These are phyloP conservation scores for Zelonia costaricensis DNA, from an alignment of 208 protist genomes.

Conservation along the genomic window DNA sequence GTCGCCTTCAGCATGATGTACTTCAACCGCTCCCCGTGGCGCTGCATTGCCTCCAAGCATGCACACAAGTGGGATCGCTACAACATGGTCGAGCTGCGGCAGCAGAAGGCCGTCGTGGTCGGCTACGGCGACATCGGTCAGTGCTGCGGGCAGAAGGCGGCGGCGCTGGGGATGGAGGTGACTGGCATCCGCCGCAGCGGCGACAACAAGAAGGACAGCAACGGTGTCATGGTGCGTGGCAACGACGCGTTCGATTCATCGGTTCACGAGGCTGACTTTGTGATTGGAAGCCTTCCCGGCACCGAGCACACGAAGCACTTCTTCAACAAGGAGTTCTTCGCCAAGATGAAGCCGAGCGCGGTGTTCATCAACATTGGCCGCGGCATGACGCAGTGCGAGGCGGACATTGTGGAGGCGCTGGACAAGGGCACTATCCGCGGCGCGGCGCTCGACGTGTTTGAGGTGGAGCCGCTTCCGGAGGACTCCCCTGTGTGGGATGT, in stretches of 20 bases:
- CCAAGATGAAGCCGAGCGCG: slow-evolving; percentile 75
- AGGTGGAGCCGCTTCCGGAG: slow-evolving; percentile 70
- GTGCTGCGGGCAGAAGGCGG: slow-evolving; percentile 43
- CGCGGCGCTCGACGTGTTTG: slow-evolving; percentile 84
- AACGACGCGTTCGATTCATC: slow-evolving; percentile 54
- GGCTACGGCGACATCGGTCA: slow-evolving; percentile 88
- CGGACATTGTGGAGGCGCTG: slow-evolving; percentile 69
- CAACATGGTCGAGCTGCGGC: slow-evolving; percentile 54
- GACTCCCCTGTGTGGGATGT: slow-evolving; percentile 67
- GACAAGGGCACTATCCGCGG: slow-evolving; percentile 54
- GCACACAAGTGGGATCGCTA: slow-evolving; percentile 82
- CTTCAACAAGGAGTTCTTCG: slow-evolving; percentile 79
- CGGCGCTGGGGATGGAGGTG: slow-evolving; percentile 73
- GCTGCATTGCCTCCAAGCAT: no score
- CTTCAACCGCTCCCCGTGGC: slow-evolving; percentile 85
- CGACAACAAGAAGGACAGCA: slow-evolving; percentile 37
- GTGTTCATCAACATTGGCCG: slow-evolving; percentile 91
- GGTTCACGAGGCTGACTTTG: slow-evolving; percentile 81
- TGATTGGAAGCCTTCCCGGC: slow-evolving; percentile 79
- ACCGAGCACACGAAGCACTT: slow-evolving; percentile 69
- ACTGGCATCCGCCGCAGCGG: slow-evolving; percentile 66
- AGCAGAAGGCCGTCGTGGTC: slow-evolving; percentile 72
- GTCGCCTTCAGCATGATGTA: slow-evolving; percentile 80
- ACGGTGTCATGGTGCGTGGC: slow-evolving; percentile 54
- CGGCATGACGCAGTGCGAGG: slow-evolving; percentile 68